Percentiles rank a stretch among this genome's conserved stretches.
phyloP scores from a whole-genome alignment of 23 red algal genomes.

The Gracilaria domingensis region DNA sequence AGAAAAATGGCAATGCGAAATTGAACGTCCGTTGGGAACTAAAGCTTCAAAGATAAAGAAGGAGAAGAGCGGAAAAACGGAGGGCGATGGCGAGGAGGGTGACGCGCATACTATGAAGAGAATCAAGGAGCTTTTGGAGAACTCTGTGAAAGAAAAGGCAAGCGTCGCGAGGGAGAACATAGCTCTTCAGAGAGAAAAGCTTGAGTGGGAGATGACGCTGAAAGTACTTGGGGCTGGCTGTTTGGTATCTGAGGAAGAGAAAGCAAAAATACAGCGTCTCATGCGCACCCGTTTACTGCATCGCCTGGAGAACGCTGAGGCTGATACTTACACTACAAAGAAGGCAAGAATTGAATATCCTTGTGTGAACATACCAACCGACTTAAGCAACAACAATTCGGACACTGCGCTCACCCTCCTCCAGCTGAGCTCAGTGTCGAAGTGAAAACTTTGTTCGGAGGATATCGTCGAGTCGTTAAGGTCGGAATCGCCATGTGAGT shows the following conservation, averaged over 20 bases:
- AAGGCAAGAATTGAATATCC: neutral
- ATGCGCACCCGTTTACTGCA: neutral
- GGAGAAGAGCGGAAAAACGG: neutral
- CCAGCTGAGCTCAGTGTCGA: too few relatives aligned
- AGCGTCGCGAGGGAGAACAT: neutral
- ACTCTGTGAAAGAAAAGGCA: neutral
- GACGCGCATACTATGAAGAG: neutral
- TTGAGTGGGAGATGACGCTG: constrained; percentile 5
- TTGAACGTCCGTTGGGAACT: neutral
- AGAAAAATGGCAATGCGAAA: neutral
- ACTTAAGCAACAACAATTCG: neutral
- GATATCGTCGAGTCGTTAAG: too few relatives aligned
- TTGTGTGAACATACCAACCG: neutral
- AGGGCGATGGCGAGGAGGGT: neutral
- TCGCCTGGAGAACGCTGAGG: neutral
- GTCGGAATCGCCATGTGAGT: neutral
- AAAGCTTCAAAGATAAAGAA: constrained; percentile 12
- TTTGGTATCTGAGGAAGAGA: neutral
- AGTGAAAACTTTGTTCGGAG: too few relatives aligned
- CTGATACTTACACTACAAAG: neutral
- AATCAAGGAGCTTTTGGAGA: neutral
- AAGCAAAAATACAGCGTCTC: neutral
- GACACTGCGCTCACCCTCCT: neutral
- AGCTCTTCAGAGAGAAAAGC: neutral
- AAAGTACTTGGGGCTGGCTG: neutral